Evolutionary conservation across 176 grass and related monocot genomes (phyloP), one percentile per base, ranked within the genome.

Genomic region (Cenchrus fungigraminus): DNA sequence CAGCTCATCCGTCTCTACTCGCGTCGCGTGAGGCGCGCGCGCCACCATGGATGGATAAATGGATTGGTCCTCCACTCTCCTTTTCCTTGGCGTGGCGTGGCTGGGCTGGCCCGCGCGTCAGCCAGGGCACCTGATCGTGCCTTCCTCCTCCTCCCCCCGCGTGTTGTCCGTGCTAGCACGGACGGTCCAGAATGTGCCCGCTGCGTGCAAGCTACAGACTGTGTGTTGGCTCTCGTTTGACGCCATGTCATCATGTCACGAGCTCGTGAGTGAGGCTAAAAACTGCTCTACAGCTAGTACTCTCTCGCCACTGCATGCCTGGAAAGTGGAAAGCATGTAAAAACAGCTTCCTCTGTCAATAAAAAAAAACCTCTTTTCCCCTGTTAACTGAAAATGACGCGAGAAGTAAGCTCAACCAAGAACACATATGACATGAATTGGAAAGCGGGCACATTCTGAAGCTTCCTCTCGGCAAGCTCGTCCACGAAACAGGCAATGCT

Each of bases 161-260:
- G 19, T n/a, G 53, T 57, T 16, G 73, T 57, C 52, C 75, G 75
- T 61, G 55, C 44, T 25, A 60, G n/a, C 22, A 32, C 49, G 76
- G 76, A 79, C 76, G 76, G 76, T 12, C 14, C 3, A 64, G 43
- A 79, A 79, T 31, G 76, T 9, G n/a, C 22, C n/a, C 22, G 59
- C 67, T 70, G 9, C 40, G 40, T 45, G 40, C 42, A 70, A 70
- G 40, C 40, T n/a, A 44, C 29, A 14, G 65, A 10, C 57, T 60
- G 4, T 22, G 20, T 22, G 55, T 57, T 57, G 55, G 55, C 17
- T 57, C 17, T 57, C 17, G 37, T 40, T 40, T 40, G 37, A 46
- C 45, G 45, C 45, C 45, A 46, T 9, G 45, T 46, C 45, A 17
- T 25, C 58, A 25, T 25, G 58, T 4, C 58, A 25, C 8, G 6